Conservation (phyloP, 169 alveolate genomes). For the Cystoisospora suis region DNA sequence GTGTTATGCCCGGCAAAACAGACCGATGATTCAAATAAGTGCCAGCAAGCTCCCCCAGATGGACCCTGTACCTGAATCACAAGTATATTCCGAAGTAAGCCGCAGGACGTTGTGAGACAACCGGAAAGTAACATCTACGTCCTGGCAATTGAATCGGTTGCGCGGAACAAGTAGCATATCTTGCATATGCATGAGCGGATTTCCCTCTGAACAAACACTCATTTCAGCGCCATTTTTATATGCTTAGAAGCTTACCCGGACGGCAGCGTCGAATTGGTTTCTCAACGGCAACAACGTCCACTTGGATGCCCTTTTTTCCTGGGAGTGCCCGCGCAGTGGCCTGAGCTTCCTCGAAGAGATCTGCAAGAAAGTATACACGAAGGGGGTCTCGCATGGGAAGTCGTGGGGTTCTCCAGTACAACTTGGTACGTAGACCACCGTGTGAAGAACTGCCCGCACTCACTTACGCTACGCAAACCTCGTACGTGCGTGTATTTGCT, state of each 20-base stretch:
- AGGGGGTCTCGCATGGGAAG: no score
- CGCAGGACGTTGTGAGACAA: background rate
- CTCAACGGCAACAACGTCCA: background rate
- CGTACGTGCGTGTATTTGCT: no score
- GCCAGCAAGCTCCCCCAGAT: no score
- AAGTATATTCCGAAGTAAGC: no score
- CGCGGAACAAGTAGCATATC: background rate
- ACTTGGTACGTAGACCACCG: no score
- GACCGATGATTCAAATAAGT: background rate
- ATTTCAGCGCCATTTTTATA: background rate
- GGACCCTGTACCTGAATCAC: no score
- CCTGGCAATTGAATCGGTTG: background rate
- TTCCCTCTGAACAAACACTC: background rate
- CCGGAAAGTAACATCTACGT: background rate
- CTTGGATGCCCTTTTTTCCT: background rate
- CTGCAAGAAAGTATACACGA: background rate
- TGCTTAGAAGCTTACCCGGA: background rate
- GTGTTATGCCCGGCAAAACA: background rate
- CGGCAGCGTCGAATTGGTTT: background rate
- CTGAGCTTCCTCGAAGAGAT: conserved; percentile 18
- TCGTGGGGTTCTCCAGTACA: no score
- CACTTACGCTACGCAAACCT: no score
- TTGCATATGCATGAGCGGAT: background rate
- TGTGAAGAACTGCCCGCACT: no score
- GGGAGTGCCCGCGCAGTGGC: conserved; percentile 15